phyloP scores from a whole-genome alignment of 257 asterid species.

The Dorcoceras hygrometricum region DNA sequence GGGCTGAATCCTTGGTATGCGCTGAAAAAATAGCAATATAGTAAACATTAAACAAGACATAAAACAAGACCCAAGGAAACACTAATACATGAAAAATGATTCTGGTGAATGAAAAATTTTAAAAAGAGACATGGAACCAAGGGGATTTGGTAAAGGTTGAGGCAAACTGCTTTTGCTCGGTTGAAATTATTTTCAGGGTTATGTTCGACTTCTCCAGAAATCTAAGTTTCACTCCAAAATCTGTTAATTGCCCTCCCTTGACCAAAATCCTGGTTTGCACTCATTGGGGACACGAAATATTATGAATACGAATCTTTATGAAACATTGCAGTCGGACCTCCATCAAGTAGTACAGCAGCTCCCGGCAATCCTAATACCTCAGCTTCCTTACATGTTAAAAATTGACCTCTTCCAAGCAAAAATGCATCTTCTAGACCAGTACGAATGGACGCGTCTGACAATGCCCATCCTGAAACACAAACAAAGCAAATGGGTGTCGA shows the following conservation, averaged over 20 bases:
- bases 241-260: neutral
- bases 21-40: conserved; percentile 46
- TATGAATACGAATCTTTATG: conserved; percentile 3
- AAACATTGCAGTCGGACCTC: conserved; percentile 54
- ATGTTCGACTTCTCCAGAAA: neutral
- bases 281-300: neutral
- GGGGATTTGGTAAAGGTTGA: neutral
- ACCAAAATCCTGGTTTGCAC: neutral
- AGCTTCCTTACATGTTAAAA: conserved; percentile 66
- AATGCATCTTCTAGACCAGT: conserved; percentile 69
- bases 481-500: neutral
- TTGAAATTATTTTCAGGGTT: neutral
- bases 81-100: conserved; percentile 3
- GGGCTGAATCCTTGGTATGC: conserved; percentile 93
- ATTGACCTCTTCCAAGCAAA: conserved; percentile 82
- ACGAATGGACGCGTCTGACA: conserved; percentile 61
- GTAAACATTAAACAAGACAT: conserved; percentile 12
- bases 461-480: conserved; percentile 60
- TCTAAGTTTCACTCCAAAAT: neutral
- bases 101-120: neutral
- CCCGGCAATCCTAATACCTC: conserved; percentile 62
- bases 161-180: neutral
- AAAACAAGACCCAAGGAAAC: conserved; percentile 19
- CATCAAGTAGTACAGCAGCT: conserved; percentile 69
- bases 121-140: neutral